Percentiles rank a stretch among this genome's conserved stretches.
These are phyloP conservation scores for Skeletonema menzelii DNA, from an alignment of 108 stramenopile species.

Conservation along the genomic window DNA sequence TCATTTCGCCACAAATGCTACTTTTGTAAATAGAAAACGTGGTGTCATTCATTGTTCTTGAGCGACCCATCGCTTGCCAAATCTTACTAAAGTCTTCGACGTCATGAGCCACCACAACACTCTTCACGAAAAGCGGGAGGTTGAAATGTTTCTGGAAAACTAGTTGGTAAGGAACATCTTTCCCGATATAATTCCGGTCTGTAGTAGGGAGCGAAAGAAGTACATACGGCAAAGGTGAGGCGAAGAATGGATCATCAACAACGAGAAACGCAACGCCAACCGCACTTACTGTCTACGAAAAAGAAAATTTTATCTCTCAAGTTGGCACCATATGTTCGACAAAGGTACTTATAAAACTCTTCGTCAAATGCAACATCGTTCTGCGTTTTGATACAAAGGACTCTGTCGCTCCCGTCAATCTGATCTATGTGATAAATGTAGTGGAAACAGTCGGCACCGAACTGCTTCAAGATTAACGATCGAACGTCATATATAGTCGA, in stretches of 20 bases:
- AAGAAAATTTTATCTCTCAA: constrained; percentile 36
- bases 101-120: constrained; percentile 59
- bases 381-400: constrained; percentile 47
- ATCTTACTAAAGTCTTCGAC: constrained; percentile 62
- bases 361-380: constrained; percentile 59
- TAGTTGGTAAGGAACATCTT: constrained; percentile 46
- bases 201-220: neutral
- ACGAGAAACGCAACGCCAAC: neutral
- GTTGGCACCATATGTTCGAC: constrained; percentile 39
- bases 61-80: constrained; percentile 65
- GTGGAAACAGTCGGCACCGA: constrained; percentile 45
- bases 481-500: constrained; percentile 49
- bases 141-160: constrained; percentile 45
- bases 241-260: neutral
- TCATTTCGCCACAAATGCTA: constrained; percentile 35
- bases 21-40: constrained; percentile 53
- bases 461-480: constrained; percentile 34
- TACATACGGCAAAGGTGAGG: neutral
- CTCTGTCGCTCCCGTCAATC: constrained; percentile 51
- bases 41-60: constrained; percentile 59
- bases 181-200: constrained; percentile 24
- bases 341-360: constrained; percentile 56
- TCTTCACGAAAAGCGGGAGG: constrained; percentile 42
- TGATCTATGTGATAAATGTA: constrained; percentile 65
- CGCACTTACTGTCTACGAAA: constrained; percentile 8